Evolutionary conservation across 2,329 filamentous ascomycete genomes (phyloP).

Genomic region (Pyrenophora seminiperda): DNA sequence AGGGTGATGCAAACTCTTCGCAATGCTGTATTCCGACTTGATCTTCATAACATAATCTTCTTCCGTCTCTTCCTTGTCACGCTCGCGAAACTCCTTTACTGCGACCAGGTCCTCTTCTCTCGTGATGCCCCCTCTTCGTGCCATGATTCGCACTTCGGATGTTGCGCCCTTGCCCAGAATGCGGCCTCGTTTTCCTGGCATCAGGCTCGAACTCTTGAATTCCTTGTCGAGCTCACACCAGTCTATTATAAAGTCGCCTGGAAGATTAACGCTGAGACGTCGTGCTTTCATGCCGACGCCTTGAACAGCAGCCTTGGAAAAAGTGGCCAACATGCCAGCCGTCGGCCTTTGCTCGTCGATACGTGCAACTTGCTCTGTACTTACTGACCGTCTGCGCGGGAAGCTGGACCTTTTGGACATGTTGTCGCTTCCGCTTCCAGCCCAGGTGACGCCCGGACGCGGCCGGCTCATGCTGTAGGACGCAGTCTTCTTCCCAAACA

Average conservation of each 20-base stretch:
- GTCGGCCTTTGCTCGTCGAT: conserved; percentile 33
- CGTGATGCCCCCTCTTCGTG: conserved; percentile 64
- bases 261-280: conserved; percentile 74
- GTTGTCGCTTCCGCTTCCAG: conserved; percentile 26
- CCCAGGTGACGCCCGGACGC: conserved; percentile 40
- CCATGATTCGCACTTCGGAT: conserved; percentile 81
- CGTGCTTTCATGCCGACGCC: conserved; percentile 79
- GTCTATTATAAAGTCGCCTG: conserved; percentile 75
- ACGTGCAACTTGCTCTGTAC: conserved; percentile 43
- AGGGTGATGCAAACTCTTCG: conserved; percentile 81
- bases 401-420: conserved; percentile 28
- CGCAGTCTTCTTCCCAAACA: conserved; percentile 26
- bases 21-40: conserved; percentile 88
- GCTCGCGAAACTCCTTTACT: conserved; percentile 84
- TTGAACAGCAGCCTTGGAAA: conserved; percentile 60
- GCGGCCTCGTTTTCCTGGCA: conserved; percentile 74
- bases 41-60: conserved; percentile 86
- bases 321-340: conserved; percentile 43
- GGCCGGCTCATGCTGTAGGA: conserved; percentile 41
- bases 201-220: conserved; percentile 68
- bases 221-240: conserved; percentile 70
- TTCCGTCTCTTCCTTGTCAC: conserved; percentile 69
- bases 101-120: conserved; percentile 73
- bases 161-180: conserved; percentile 81
- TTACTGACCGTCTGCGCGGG: conserved; percentile 44